Percentiles rank a stretch among this genome's conserved stretches.
Evolutionary conservation across 2,329 filamentous ascomycete genomes (phyloP).

Genomic region (Cladosporium sp.): DNA sequence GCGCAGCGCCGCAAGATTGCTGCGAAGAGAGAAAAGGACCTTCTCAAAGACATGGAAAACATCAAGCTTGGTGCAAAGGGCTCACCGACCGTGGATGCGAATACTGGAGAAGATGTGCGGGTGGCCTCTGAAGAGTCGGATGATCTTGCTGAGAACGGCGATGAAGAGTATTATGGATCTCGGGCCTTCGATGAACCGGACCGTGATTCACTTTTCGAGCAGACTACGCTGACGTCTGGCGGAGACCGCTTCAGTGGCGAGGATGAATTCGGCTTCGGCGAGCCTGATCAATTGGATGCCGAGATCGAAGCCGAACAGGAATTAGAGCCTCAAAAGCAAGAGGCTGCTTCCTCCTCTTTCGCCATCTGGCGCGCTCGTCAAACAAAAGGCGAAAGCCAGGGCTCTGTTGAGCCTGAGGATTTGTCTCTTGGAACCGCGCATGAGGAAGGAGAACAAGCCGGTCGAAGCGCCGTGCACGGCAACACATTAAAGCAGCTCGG

Average conservation of each 20-base stretch:
- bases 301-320: slow-evolving; percentile 12
- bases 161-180: not conserved
- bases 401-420: not conserved
- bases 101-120: not conserved
- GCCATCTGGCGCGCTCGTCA: slow-evolving; percentile 15
- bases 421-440: not conserved
- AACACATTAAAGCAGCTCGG: not conserved
- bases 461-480: not conserved
- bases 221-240: slow-evolving; percentile 19
- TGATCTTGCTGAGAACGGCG: slow-evolving; percentile 10
- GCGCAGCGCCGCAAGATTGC: slow-evolving; percentile 23
- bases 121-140: not conserved
- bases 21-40: slow-evolving; percentile 22
- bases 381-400: slow-evolving; percentile 14
- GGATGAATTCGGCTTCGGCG: slow-evolving; percentile 20
- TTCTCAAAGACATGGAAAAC: slow-evolving; percentile 17
- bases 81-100: not conserved
- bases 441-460: slow-evolving; percentile 4
- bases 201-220: slow-evolving; percentile 9
- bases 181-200: not conserved
- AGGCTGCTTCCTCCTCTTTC: slow-evolving; percentile 9
- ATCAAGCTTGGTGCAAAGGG: not conserved
- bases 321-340: slow-evolving; percentile 8
- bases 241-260: slow-evolving; percentile 27
- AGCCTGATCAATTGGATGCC: slow-evolving; percentile 13